Evolutionary conservation across 805 yeast genomes (phyloP).

Genomic region (Cyberlindnera mycetangii): DNA sequence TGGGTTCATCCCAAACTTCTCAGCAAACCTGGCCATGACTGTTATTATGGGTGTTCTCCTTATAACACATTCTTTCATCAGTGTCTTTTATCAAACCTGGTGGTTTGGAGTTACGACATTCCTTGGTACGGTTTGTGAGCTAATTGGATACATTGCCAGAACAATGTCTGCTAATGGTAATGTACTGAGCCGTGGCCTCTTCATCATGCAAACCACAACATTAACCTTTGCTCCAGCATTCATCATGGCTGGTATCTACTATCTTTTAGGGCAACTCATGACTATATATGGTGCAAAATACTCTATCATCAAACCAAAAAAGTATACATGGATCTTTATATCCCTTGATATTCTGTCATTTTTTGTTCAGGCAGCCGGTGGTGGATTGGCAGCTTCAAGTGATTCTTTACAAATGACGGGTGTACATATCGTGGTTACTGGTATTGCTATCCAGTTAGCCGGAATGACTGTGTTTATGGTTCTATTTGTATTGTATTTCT

Average conservation of each 20-base stretch:
- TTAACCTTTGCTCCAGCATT: constrained; percentile 81
- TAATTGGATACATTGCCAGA: neutral
- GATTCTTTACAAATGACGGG: no score
- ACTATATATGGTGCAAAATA: constrained; percentile 56
- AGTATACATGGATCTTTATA: constrained; percentile 63
- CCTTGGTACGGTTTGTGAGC: constrained; percentile 55
- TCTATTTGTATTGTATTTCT: constrained; percentile 3
- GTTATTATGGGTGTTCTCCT: constrained; percentile 47
- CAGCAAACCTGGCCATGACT: neutral
- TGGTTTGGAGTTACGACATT: constrained; percentile 64
- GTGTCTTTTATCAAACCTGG: constrained; percentile 48
- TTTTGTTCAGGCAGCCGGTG: constrained; percentile 71
- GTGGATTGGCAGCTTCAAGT: no score
- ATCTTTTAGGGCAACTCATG: constrained; percentile 61
- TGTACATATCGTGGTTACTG: neutral
- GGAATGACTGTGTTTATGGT: neutral
- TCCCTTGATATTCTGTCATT: constrained; percentile 62
- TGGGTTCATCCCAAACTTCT: neutral
- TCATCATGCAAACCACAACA: constrained; percentile 61
- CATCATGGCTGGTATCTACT: constrained; percentile 81
- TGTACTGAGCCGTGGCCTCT: constrained; percentile 35
- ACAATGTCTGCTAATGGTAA: neutral
- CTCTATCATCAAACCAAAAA: constrained; percentile 53
- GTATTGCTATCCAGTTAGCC: neutral
- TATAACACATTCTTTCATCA: constrained; percentile 39